phyloP scores from a whole-genome alignment of 2,329 filamentous ascomycete species.

The Proliferodiscus dingleyae region DNA sequence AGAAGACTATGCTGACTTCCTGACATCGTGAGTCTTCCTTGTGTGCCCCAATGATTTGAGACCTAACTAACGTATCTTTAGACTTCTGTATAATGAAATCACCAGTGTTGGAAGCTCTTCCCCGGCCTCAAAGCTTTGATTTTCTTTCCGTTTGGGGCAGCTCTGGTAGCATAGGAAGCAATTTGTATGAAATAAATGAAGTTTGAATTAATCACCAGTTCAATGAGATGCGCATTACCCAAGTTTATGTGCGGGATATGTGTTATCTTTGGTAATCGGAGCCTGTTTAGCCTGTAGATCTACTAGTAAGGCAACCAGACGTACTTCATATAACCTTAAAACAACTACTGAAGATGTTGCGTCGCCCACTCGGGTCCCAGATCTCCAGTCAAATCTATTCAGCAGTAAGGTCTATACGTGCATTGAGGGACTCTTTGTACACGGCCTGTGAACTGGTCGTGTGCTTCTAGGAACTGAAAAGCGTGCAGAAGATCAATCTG shows the following conservation, averaged over 20 bases:
- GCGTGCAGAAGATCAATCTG: too few relatives aligned
- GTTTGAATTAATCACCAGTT: not conserved
- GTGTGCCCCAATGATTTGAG: not conserved
- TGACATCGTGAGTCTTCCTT: conserved; percentile 64
- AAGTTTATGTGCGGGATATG: not conserved
- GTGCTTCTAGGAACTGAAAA: too few relatives aligned
- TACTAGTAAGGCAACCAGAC: too few relatives aligned
- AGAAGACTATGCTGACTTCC: conserved; percentile 95
- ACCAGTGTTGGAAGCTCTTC: conserved; percentile 56
- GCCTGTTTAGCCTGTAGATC: too few relatives aligned
- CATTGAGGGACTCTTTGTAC: too few relatives aligned
- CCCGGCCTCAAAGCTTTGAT: conserved; percentile 31
- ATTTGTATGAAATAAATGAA: conserved; percentile 16
- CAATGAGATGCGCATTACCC: not conserved
- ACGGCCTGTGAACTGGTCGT: too few relatives aligned
- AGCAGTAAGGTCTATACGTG: too few relatives aligned
- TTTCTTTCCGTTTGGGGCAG: conserved; percentile 7
- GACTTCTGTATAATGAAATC: conserved; percentile 83
- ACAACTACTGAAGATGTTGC: too few relatives aligned
- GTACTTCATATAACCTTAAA: too few relatives aligned
- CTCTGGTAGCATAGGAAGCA: conserved; percentile 4
- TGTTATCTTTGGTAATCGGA: too few relatives aligned
- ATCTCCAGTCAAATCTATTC: too few relatives aligned
- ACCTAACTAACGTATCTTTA: conserved; percentile 33
- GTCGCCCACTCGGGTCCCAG: too few relatives aligned